Percentiles rank a stretch among this genome's conserved stretches.
These are phyloP conservation scores for Astrocystis sublimbata DNA, from an alignment of 495 filamentous ascomycete species.

Conservation along the genomic window DNA sequence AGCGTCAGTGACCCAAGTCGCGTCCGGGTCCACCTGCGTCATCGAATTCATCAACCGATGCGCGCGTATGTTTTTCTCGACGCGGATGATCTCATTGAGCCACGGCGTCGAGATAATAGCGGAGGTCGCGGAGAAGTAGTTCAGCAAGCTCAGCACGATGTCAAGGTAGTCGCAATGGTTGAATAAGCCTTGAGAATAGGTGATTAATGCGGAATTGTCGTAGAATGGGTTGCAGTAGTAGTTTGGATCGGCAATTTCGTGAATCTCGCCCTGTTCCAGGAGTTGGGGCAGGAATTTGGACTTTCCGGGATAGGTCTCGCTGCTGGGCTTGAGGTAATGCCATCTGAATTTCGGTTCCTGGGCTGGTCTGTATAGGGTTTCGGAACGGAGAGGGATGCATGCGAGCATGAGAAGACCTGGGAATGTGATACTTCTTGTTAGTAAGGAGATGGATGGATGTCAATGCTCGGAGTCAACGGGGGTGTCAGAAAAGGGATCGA, in stretches of 20 bases:
- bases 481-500: neutral
- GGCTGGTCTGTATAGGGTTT: neutral
- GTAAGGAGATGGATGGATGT: no score
- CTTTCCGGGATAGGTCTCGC: neutral
- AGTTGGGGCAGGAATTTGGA: neutral
- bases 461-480: neutral
- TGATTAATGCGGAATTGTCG: neutral
- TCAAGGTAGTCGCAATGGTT: conserved; percentile 4
- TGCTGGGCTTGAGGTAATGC: neutral
- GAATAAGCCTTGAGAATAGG: neutral
- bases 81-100: conserved; percentile 8
- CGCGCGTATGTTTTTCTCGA: conserved; percentile 3
- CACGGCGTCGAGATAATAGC: neutral
- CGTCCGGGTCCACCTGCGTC: neutral
- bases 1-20: neutral
- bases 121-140: neutral
- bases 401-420: conserved; percentile 17
- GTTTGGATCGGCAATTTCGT: neutral
- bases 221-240: neutral
- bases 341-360: no score
- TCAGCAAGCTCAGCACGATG: neutral
- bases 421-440: neutral
- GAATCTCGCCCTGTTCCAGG: neutral
- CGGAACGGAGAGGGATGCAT: neutral
- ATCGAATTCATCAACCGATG: neutral